These are phyloP conservation scores for Penicillium sp. DNA, from an alignment of 2,329 filamentous ascomycete species.

Conservation along the genomic window DNA sequence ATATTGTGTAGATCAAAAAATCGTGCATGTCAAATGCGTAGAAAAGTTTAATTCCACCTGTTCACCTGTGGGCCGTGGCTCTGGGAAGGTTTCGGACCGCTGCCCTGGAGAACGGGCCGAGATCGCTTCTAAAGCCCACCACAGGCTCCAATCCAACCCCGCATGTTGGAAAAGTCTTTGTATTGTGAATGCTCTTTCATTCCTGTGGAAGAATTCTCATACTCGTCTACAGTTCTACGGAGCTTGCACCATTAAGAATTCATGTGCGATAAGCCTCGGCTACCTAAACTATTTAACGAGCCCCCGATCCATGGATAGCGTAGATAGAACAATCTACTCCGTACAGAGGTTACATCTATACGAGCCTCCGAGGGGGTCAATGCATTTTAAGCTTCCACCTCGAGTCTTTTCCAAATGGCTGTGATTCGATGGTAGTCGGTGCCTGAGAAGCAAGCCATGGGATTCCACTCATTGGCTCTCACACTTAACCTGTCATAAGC, in stretches of 20 bases:
- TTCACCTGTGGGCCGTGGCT: too few species aligned
- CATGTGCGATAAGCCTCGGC: not conserved
- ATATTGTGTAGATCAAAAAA: too few species aligned
- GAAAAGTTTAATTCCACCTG: too few species aligned
- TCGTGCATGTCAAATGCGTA: too few species aligned
- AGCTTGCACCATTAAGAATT: not conserved
- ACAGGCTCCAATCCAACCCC: too few species aligned
- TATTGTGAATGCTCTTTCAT: too few species aligned
- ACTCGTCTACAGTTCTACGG: not conserved
- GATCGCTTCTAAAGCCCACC: too few species aligned
- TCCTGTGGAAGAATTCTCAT: too few species aligned
- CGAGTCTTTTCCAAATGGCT: not conserved
- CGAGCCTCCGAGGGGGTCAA: too few species aligned
- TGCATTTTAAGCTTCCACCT: not conserved
- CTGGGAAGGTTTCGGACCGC: too few species aligned
- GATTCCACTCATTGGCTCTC: not conserved
- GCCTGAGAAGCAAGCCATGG: not conserved
- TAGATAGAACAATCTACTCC: not conserved
- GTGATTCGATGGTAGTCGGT: not conserved
- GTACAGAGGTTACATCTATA: not conserved
- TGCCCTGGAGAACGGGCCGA: not conserved
- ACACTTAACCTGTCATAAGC: not conserved
- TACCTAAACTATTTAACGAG: not conserved
- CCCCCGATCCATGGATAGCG: not conserved
- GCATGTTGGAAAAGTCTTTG: too few species aligned